phyloP scores from a whole-genome alignment of 2,329 filamentous ascomycete species.

The Fonsecaea erecta region DNA sequence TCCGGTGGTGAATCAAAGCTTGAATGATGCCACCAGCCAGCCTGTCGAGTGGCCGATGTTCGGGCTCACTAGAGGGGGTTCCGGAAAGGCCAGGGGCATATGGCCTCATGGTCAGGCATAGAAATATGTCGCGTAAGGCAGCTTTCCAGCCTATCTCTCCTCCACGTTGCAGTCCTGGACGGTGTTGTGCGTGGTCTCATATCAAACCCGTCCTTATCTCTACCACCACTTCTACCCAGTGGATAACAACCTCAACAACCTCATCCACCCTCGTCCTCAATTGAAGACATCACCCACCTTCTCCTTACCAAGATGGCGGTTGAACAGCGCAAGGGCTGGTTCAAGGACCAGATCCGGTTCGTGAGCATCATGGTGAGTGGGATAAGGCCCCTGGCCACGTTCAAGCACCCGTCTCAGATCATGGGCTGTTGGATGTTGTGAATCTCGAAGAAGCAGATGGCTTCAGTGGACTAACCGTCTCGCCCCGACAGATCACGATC shows the following conservation, averaged over 20 bases:
- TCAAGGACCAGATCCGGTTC: constrained; percentile 4
- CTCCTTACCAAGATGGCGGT: neutral
- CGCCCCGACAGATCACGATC: constrained; percentile 1
- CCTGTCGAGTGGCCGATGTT: neutral
- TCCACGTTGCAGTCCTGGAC: neutral
- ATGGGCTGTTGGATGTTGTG: neutral
- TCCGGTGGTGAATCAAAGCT: neutral
- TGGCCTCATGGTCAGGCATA: neutral
- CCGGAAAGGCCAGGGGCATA: too few relatives aligned
- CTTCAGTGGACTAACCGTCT: neutral
- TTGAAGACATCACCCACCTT: neutral
- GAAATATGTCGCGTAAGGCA: neutral
- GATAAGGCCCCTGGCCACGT: neutral
- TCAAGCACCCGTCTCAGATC: neutral
- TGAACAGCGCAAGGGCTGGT: neutral
- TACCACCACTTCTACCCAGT: neutral
- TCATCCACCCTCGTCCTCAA: neutral
- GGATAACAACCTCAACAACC: neutral
- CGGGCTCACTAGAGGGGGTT: too few relatives aligned
- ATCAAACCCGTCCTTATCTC: neutral
- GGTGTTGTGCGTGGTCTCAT: neutral
- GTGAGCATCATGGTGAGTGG: neutral
- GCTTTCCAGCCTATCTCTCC: neutral
- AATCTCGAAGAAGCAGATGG: neutral
- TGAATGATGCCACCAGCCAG: neutral